Conservation (phyloP, 2,329 filamentous ascomycete species). For the Sarocladiaceae sp. region DNA sequence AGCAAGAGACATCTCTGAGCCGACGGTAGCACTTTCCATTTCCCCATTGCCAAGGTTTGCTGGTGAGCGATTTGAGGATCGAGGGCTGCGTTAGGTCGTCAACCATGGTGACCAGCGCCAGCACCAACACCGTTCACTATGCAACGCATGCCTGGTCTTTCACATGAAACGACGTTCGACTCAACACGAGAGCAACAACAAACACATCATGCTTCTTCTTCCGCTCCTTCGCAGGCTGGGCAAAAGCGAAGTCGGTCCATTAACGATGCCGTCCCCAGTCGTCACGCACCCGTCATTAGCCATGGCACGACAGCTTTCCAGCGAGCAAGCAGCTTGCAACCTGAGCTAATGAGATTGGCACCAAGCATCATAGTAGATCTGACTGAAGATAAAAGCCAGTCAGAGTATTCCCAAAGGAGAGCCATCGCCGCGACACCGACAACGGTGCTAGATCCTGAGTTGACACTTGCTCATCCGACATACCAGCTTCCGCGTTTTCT, state of each 20-base stretch:
- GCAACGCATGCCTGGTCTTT: constrained; percentile 35
- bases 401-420: constrained; percentile 55
- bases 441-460: constrained; percentile 44
- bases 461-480: constrained; percentile 57
- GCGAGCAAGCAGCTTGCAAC: constrained; percentile 27
- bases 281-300: constrained; percentile 10
- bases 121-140: constrained; percentile 20
- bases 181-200: constrained; percentile 29
- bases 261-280: constrained; percentile 14
- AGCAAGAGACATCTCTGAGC: too few relatives aligned
- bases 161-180: constrained; percentile 49
- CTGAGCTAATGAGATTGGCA: constrained; percentile 23
- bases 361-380: constrained; percentile 44
- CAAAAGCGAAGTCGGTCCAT: constrained; percentile 40
- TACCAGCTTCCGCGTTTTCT: constrained; percentile 60
- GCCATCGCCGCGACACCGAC: constrained; percentile 50
- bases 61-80: too few relatives aligned
- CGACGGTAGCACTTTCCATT: too few relatives aligned
- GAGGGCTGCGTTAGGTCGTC: constrained; percentile 1
- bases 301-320: constrained; percentile 24
- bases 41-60: too few relatives aligned
- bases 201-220: constrained; percentile 17
- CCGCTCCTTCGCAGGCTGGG: constrained; percentile 38
- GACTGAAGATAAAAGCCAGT: constrained; percentile 21
- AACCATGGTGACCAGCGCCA: constrained; percentile 1